A percentile compares a stretch with the other conserved stretches of the same genome.
Conservation (phyloP, 148 eudicot genomes). For the Cornus florida region DNA sequence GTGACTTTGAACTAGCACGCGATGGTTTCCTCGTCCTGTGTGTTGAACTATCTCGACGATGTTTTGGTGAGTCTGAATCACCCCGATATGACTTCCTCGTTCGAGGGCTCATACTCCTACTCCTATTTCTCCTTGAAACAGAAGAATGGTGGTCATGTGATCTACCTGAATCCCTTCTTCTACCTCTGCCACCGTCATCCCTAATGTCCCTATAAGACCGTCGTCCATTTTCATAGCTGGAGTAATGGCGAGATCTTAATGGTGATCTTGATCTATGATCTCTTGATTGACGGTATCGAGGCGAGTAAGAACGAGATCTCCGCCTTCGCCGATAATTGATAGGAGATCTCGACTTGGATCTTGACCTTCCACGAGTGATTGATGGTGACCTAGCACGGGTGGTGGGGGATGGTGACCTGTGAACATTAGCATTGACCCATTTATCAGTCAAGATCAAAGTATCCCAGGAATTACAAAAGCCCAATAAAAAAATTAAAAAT, state of each 20-base stretch:
- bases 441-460: not conserved
- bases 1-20: conserved; percentile 57
- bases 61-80: conserved; percentile 58
- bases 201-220: conserved; percentile 49
- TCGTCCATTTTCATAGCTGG: conserved; percentile 65
- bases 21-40: conserved; percentile 38
- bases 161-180: conserved; percentile 56
- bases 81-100: conserved; percentile 60
- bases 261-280: conserved; percentile 77
- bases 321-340: conserved; percentile 38
- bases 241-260: conserved; percentile 62
- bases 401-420: conserved; percentile 68
- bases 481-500: not conserved
- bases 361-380: conserved; percentile 31
- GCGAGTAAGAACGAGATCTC: conserved; percentile 74
- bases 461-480: not conserved
- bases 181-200: conserved; percentile 52
- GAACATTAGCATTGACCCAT: conserved; percentile 7
- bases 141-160: conserved; percentile 54
- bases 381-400: conserved; percentile 20
- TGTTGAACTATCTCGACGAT: conserved; percentile 45
- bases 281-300: conserved; percentile 51
- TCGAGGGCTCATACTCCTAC: conserved; percentile 75
- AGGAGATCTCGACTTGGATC: conserved; percentile 58
- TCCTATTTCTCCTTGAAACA: conserved; percentile 65